These are phyloP conservation scores for Dioszegia crocea DNA, from an alignment of 768 basidiomycete species.

Conservation along the genomic window DNA sequence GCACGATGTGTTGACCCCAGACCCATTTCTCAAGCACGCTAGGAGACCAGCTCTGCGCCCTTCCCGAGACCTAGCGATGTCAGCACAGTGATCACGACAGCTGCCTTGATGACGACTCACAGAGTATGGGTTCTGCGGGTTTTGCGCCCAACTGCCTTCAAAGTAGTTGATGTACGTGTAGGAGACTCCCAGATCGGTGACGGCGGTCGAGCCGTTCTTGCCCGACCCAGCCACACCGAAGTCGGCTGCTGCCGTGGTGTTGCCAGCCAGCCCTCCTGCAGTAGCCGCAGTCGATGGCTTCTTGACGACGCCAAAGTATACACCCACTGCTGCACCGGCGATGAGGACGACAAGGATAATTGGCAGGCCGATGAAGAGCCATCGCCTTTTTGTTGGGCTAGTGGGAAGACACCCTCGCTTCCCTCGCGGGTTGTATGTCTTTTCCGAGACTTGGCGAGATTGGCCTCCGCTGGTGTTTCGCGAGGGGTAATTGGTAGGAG, in stretches of 20 bases:
- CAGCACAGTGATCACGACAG: not conserved
- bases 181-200: conserved; percentile 33
- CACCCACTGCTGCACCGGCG: conserved; percentile 26
- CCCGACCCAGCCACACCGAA: conserved; percentile 27
- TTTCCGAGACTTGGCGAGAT: not conserved
- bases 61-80: conserved; percentile 28
- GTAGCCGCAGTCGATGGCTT: conserved; percentile 6
- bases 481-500: conserved; percentile 11
- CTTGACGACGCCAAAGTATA: conserved; percentile 24
- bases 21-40: conserved; percentile 44
- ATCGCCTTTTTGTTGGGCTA: conserved; percentile 30
- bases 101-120: conserved; percentile 18
- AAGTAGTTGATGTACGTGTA: conserved; percentile 45
- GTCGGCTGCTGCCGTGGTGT: not conserved
- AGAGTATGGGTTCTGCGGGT: conserved; percentile 36
- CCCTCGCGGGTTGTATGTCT: conserved; percentile 1
- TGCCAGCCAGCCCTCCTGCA: conserved; percentile 8
- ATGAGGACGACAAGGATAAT: conserved; percentile 32
- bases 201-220: conserved; percentile 31
- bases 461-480: conserved; percentile 1
- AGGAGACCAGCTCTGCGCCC: conserved; percentile 46
- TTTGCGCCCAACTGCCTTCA: conserved; percentile 47
- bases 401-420: conserved; percentile 27
- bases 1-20: conserved; percentile 42
- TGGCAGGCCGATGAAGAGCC: conserved; percentile 36